These are phyloP conservation scores for Chenopodium quinoa DNA, from an alignment of 148 eudicot genomes.

Conservation along the genomic window DNA sequence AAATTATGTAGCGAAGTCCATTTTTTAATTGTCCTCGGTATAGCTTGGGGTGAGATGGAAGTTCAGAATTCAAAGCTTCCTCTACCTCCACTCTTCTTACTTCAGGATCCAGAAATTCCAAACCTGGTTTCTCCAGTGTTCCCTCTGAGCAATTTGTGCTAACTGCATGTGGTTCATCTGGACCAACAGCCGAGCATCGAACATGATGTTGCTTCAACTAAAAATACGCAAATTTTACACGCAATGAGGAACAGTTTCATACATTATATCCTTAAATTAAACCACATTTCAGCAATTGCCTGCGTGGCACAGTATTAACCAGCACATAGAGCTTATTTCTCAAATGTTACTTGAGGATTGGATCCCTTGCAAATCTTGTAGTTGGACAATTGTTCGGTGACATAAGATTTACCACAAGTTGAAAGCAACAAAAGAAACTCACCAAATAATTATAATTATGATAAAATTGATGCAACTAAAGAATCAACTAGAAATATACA, in stretches of 20 bases:
- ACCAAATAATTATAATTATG: too few species aligned
- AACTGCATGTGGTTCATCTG: slow-evolving; percentile 98
- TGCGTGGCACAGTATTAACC: not conserved
- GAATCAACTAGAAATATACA: too few species aligned
- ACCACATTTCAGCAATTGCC: not conserved
- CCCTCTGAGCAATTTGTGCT: slow-evolving; percentile 76
- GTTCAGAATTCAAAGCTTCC: slow-evolving; percentile 56
- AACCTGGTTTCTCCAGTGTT: slow-evolving; percentile 56
- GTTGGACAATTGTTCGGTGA: not conserved
- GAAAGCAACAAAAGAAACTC: too few species aligned
- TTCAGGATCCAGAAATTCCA: slow-evolving; percentile 55
- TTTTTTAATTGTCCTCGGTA: slow-evolving; percentile 78
- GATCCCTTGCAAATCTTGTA: not conserved
- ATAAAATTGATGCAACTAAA: too few species aligned
- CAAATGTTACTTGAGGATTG: not conserved
- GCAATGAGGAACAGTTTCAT: slow-evolving; percentile 11
- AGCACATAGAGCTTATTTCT: not conserved
- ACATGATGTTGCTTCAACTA: slow-evolving; percentile 51
- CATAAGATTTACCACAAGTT: not conserved
- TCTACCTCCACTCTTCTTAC: slow-evolving; percentile 48
- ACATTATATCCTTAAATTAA: not conserved
- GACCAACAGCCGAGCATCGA: slow-evolving; percentile 77
- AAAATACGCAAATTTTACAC: slow-evolving; percentile 19
- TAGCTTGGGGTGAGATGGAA: slow-evolving; percentile 91
- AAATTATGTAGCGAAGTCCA: slow-evolving; percentile 93